These are phyloP conservation scores for Herpotrichia juniperi DNA, from an alignment of 2,329 filamentous ascomycete genomes.

Conservation along the genomic window DNA sequence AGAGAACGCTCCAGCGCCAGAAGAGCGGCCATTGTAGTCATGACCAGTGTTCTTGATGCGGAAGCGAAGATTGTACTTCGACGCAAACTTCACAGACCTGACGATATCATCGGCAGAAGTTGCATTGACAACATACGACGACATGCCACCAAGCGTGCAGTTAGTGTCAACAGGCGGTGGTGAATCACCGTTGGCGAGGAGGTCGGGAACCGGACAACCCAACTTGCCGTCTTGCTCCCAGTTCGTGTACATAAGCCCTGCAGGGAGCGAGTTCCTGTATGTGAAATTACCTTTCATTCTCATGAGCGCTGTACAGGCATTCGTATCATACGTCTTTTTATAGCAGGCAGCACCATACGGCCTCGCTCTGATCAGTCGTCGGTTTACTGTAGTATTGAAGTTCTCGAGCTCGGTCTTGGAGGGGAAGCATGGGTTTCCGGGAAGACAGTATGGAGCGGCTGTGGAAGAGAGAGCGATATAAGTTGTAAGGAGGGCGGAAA, in stretches of 20 bases:
- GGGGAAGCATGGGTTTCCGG: conserved; percentile 1
- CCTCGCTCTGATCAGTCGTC: conserved; percentile 1
- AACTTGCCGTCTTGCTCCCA: background rate
- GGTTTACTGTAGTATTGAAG: conserved; percentile 5
- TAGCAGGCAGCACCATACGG: conserved; percentile 2
- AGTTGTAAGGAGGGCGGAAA: background rate
- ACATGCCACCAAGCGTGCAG: conserved; percentile 6
- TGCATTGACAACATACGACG: conserved; percentile 33
- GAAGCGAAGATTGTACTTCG: conserved; percentile 15
- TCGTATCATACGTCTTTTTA: background rate
- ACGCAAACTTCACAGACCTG: conserved; percentile 12
- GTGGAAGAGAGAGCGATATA: background rate
- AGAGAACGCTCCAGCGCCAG: background rate
- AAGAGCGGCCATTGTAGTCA: conserved; percentile 8
- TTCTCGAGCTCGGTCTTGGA: background rate
- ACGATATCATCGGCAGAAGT: conserved; percentile 11
- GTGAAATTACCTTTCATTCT: background rate
- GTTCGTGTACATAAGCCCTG: conserved; percentile 8
- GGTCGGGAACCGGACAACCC: conserved; percentile 6
- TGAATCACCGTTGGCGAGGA: background rate
- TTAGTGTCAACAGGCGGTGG: background rate
- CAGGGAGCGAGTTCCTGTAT: background rate
- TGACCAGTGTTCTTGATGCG: conserved; percentile 19
- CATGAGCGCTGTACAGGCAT: background rate
- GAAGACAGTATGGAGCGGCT: conserved; percentile 4